A percentile compares a stretch with the other conserved stretches of the same genome.
phyloP scores from a whole-genome alignment of 495 filamentous ascomycete genomes.

The Elasticomyces elasticus region DNA sequence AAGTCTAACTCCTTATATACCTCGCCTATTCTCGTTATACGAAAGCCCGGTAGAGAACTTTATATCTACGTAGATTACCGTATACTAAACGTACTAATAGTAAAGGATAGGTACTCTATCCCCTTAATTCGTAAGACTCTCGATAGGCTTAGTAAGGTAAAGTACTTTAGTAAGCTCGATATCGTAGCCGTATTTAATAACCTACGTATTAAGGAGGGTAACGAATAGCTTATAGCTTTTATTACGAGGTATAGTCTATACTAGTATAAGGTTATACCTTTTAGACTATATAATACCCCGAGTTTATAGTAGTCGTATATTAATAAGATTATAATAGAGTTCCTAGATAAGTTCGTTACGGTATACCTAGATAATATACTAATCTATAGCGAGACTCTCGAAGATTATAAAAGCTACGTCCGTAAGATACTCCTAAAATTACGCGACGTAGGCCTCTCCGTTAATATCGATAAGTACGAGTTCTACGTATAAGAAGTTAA shows the following conservation, averaged over 20 bases:
- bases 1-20: no score
- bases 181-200: no score
- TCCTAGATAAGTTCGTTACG: neutral
- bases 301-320: neutral
- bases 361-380: neutral
- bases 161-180: no score
- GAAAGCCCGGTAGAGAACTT: no score
- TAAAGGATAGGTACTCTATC: no score
- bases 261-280: neutral
- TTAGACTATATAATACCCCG: neutral
- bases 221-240: neutral
- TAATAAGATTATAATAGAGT: neutral
- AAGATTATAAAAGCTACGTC: neutral
- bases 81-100: no score
- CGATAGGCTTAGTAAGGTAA: no score
- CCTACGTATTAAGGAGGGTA: neutral
- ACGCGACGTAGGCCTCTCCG: neutral
- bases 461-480: neutral
- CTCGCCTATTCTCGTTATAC: no score
- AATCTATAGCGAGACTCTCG: neutral
- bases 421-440: neutral
- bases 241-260: neutral
- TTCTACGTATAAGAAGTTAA: neutral
- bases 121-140: no score
- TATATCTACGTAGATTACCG: no score